Evolutionary conservation across 1,139 yeast species (phyloP).

Genomic region (Yamadazyma atmosphaerica): DNA sequence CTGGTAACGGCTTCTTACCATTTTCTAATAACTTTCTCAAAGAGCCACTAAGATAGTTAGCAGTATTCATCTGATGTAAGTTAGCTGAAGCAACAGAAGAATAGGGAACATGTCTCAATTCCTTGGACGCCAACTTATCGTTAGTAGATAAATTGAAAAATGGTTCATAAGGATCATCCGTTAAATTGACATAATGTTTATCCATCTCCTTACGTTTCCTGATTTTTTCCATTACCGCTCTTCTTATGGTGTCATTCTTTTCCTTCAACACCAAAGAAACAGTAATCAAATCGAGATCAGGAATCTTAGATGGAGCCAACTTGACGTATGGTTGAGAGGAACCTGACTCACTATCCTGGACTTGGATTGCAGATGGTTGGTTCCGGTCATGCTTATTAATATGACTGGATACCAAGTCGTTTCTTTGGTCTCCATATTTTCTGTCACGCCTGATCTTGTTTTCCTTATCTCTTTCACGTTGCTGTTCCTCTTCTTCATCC

Average conservation of each 20-base stretch:
- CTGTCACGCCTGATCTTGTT: slow-evolving; percentile 23
- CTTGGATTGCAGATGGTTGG: slow-evolving; percentile 5
- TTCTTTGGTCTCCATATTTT: slow-evolving; percentile 16
- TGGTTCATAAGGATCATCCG: slow-evolving; percentile 93
- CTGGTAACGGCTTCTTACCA: slow-evolving; percentile 43
- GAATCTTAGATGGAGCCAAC: slow-evolving; percentile 86
- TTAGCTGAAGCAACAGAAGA: slow-evolving; percentile 76
- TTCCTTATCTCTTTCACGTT: slow-evolving; percentile 28
- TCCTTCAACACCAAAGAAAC: slow-evolving; percentile 74
- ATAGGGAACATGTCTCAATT: slow-evolving; percentile 69
- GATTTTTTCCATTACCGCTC: slow-evolving; percentile 81
- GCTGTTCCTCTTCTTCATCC: slow-evolving; percentile 40
- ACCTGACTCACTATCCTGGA: slow-evolving; percentile 20
- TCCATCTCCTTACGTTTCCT: slow-evolving; percentile 73
- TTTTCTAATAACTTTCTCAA: slow-evolving; percentile 44
- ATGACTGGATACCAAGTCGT: slow-evolving; percentile 1
- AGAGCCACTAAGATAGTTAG: slow-evolving; percentile 50
- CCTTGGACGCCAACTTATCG: slow-evolving; percentile 46
- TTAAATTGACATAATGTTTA: slow-evolving; percentile 72
- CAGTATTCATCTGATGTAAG: slow-evolving; percentile 66
- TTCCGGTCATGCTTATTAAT: slow-evolving; percentile 5
- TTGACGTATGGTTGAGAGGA: slow-evolving; percentile 79
- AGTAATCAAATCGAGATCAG: slow-evolving; percentile 86
- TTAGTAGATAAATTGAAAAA: slow-evolving; percentile 66
- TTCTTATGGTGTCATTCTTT: slow-evolving; percentile 74